A percentile compares a stretch with the other conserved stretches of the same genome.
Evolutionary conservation across 2,329 filamentous ascomycete genomes (phyloP).

Genomic region (Phialophora expanda): DNA sequence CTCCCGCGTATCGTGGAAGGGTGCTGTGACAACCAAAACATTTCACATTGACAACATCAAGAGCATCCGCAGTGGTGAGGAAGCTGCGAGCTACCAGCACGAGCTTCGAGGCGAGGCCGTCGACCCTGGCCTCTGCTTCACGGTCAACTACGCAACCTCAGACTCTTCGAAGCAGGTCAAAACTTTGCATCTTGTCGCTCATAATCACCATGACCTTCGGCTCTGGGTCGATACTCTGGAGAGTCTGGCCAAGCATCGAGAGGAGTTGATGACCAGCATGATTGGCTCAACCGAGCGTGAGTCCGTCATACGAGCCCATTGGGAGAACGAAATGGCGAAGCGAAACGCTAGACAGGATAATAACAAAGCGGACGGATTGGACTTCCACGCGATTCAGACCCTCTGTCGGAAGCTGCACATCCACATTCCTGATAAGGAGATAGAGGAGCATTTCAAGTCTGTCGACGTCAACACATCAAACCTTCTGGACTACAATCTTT

Average conservation of each 20-base stretch:
- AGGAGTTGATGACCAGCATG: constrained; percentile 87
- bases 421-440: constrained; percentile 76
- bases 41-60: constrained; percentile 96
- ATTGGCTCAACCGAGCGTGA: constrained; percentile 77
- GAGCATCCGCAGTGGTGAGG: constrained; percentile 80
- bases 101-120: constrained; percentile 74
- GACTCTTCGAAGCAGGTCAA: constrained; percentile 77
- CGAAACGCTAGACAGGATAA: constrained; percentile 60
- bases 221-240: constrained; percentile 86
- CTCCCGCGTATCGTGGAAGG: constrained; percentile 88
- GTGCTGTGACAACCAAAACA: constrained; percentile 75
- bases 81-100: constrained; percentile 86
- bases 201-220: constrained; percentile 71
- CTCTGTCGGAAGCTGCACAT: constrained; percentile 91
- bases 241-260: constrained; percentile 80
- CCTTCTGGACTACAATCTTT: constrained; percentile 77
- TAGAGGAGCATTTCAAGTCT: constrained; percentile 74
- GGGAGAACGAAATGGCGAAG: constrained; percentile 81
- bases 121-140: constrained; percentile 79
- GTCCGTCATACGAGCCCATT: constrained; percentile 80
- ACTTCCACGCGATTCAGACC: constrained; percentile 77
- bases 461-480: constrained; percentile 70
- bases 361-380: constrained; percentile 71
- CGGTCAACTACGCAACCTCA: constrained; percentile 81
- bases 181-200: constrained; percentile 84